Evolutionary conservation across 1,139 yeast species (phyloP).

Genomic region (Geotrichum candidum): DNA sequence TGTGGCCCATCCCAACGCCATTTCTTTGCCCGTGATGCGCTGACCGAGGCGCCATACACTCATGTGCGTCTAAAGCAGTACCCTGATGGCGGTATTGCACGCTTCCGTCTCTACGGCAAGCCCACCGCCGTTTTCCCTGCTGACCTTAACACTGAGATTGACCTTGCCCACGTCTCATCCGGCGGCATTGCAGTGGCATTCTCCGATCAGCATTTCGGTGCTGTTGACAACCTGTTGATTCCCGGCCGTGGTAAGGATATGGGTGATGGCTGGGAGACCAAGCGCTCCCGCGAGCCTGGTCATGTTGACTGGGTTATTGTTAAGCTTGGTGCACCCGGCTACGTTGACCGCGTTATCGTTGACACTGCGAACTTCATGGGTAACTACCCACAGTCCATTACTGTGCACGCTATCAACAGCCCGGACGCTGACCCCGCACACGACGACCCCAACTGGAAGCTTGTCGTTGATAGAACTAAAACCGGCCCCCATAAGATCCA

Average conservation of each 20-base stretch:
- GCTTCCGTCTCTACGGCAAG: conserved; percentile 81
- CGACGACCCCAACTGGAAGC: conserved; percentile 51
- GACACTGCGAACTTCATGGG: conserved; percentile 95
- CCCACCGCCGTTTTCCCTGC: conserved; percentile 62
- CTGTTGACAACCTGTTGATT: conserved; percentile 77
- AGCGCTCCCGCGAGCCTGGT: conserved; percentile 72
- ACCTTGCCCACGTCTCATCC: conserved; percentile 72
- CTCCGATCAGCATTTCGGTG: conserved; percentile 90
- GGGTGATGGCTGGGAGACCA: conserved; percentile 99
- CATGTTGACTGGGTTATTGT: conserved; percentile 90
- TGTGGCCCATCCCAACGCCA: conserved; percentile 89
- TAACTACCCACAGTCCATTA: conserved; percentile 77
- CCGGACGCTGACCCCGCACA: conserved; percentile 33
- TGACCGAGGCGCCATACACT: conserved; percentile 60
- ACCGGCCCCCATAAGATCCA: conserved; percentile 82
- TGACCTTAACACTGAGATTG: conserved; percentile 46
- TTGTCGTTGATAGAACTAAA: conserved; percentile 60
- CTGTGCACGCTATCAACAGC: conserved; percentile 42
- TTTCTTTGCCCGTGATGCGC: conserved; percentile 56
- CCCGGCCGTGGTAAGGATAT: conserved; percentile 95
- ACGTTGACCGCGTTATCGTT: conserved; percentile 53
- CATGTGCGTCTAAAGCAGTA: conserved; percentile 84
- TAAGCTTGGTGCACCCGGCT: conserved; percentile 58
- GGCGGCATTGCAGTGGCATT: conserved; percentile 84
- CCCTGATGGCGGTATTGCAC: conserved; percentile 96